A percentile compares a stretch with the other conserved stretches of the same genome.
These are phyloP conservation scores for Ustilago shanxiensis DNA, from an alignment of 1,284 basidiomycete genomes.

Conservation along the genomic window DNA sequence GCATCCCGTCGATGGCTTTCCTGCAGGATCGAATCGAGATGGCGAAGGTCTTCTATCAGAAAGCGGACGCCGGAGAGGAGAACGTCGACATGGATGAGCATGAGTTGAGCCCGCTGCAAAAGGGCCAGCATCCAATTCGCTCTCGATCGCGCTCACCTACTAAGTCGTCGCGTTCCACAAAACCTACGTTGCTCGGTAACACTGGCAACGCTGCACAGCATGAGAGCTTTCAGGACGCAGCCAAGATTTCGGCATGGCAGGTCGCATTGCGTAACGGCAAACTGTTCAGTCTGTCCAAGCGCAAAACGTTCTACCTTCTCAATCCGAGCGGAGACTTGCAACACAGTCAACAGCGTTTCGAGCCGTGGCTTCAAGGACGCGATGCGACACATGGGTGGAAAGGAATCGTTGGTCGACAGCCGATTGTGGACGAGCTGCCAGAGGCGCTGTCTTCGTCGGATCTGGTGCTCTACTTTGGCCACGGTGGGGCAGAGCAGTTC, in stretches of 20 bases:
- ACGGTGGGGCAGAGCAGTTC: conserved; percentile 95
- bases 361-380: conserved; percentile 76
- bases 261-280: conserved; percentile 47
- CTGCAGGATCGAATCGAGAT: conserved; percentile 78
- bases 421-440: conserved; percentile 60
- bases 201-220: background rate
- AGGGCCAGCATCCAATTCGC: conserved; percentile 32
- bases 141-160: conserved; percentile 28
- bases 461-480: conserved; percentile 84
- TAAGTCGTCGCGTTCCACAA: conserved; percentile 14
- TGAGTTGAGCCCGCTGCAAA: conserved; percentile 43
- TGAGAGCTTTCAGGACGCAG: background rate
- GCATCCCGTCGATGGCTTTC: conserved; percentile 90
- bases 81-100: conserved; percentile 23
- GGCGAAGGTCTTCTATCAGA: conserved; percentile 34
- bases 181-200: conserved; percentile 16
- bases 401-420: conserved; percentile 81
- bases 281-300: conserved; percentile 50
- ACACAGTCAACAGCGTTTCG: conserved; percentile 85
- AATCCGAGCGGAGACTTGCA: conserved; percentile 92
- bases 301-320: conserved; percentile 81
- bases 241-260: conserved; percentile 33
- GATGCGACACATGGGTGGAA: conserved; percentile 81
- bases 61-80: conserved; percentile 7
- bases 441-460: conserved; percentile 55